Conservation (phyloP, 2,329 filamentous ascomycete species). For the Blastomyces emzantsi region DNA sequence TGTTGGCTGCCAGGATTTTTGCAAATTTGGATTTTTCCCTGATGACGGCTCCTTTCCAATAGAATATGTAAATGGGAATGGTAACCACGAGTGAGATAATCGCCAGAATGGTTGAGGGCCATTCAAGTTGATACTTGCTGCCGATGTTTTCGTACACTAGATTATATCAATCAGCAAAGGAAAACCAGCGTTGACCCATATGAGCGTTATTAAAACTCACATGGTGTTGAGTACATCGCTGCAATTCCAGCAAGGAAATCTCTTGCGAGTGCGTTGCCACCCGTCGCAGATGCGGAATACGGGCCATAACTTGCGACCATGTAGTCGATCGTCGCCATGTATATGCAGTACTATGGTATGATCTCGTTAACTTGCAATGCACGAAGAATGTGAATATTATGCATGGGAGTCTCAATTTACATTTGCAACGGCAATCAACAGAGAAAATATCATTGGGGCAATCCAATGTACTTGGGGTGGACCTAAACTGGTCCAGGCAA, state of each 20-base stretch:
- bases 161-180: constrained; percentile 5
- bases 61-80: constrained; percentile 55
- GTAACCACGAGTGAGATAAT: constrained; percentile 53
- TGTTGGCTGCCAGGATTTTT: constrained; percentile 46
- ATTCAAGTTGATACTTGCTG: constrained; percentile 43
- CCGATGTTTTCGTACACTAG: constrained; percentile 43
- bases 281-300: constrained; percentile 56
- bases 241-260: constrained; percentile 55
- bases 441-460: constrained; percentile 50
- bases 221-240: constrained; percentile 49
- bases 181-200: background rate
- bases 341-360: constrained; percentile 37
- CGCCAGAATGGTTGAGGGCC: constrained; percentile 53
- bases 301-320: constrained; percentile 58
- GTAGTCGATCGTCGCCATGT: constrained; percentile 59
- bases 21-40: constrained; percentile 55
- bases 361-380: background rate
- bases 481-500: constrained; percentile 51
- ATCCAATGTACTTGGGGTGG: constrained; percentile 51
- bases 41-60: constrained; percentile 52
- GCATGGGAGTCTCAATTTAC: constrained; percentile 28
- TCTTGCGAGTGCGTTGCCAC: constrained; percentile 55
- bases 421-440: constrained; percentile 54
- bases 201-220: constrained; percentile 21
- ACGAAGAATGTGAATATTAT: background rate